These are phyloP conservation scores for Macroventuria anomochaeta DNA, from an alignment of 2,329 filamentous ascomycete species.

Conservation along the genomic window DNA sequence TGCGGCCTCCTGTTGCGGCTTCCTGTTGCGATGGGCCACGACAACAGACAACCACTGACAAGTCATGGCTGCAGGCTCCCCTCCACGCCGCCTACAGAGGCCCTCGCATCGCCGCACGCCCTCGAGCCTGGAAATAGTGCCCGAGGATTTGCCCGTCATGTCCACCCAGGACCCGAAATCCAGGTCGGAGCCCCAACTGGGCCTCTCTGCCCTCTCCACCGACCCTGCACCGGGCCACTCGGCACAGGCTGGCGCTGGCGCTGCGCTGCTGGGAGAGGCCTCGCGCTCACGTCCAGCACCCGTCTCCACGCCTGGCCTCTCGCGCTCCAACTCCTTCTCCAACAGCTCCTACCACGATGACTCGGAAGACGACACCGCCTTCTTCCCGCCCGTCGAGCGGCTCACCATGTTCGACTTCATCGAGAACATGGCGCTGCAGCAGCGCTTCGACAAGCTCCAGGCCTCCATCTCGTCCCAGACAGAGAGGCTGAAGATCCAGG, in stretches of 20 bases:
- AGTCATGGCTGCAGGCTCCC: conserved; percentile 40
- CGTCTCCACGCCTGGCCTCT: conserved; percentile 65
- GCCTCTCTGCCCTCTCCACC: conserved; percentile 33
- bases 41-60: conserved; percentile 32
- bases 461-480: conserved; percentile 81
- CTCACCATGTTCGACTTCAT: conserved; percentile 91
- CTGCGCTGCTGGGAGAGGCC: conserved; percentile 49
- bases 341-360: conserved; percentile 84
- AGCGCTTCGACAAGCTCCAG: conserved; percentile 90
- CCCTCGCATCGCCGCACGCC: conserved; percentile 39
- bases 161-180: conserved; percentile 35
- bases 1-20: background rate
- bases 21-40: conserved; percentile 1
- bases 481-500: conserved; percentile 82
- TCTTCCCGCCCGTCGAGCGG: conserved; percentile 84
- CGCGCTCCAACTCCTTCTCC: conserved; percentile 82
- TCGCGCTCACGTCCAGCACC: conserved; percentile 54
- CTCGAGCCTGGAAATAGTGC: conserved; percentile 39
- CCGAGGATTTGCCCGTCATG: conserved; percentile 42
- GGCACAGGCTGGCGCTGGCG: conserved; percentile 33
- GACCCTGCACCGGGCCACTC: conserved; percentile 34
- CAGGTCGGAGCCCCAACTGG: conserved; percentile 41
- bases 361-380: conserved; percentile 74
- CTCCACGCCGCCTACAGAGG: conserved; percentile 31
- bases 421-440: conserved; percentile 87